Percentiles rank a stretch among this genome's conserved stretches.
Conservation (phyloP, 2,329 filamentous ascomycete species). For the Sporothrix globosa region DNA sequence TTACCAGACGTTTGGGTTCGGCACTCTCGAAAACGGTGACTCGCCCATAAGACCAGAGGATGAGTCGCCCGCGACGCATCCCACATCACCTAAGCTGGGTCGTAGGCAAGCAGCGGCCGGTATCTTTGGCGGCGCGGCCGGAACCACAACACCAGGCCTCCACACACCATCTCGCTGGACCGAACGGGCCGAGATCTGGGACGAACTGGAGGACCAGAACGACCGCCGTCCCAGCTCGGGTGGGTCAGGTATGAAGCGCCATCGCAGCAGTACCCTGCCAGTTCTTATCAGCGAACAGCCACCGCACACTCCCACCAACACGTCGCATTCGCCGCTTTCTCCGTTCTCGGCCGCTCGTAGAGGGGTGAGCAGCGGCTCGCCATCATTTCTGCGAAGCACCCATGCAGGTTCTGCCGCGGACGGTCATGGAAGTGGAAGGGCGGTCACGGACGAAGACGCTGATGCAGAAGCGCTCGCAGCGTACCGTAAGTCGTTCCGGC, state of each 20-base stretch:
- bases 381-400: conserved; percentile 29
- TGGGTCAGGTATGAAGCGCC: conserved; percentile 41
- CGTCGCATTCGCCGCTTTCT: conserved; percentile 28
- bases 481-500: conserved; percentile 42
- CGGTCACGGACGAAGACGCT: conserved; percentile 26
- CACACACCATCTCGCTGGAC: conserved; percentile 56
- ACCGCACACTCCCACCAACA: neutral
- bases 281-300: conserved; percentile 44
- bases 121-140: conserved; percentile 18
- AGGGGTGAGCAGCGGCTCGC: conserved; percentile 41
- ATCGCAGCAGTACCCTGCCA: conserved; percentile 56
- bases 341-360: conserved; percentile 43
- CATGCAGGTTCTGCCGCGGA: conserved; percentile 35
- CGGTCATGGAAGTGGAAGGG: conserved; percentile 30
- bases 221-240: conserved; percentile 41
- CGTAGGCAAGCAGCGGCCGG: conserved; percentile 47
- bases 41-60: neutral
- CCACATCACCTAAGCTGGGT: conserved; percentile 17
- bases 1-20: conserved; percentile 55
- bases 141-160: conserved; percentile 4
- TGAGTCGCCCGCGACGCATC: conserved; percentile 7
- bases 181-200: conserved; percentile 83
- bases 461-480: conserved; percentile 38
- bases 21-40: conserved; percentile 18
- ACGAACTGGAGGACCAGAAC: conserved; percentile 77